Conservation (phyloP, 176 grass and related monocot genomes). For the Eremochloa ophiuroides region DNA sequence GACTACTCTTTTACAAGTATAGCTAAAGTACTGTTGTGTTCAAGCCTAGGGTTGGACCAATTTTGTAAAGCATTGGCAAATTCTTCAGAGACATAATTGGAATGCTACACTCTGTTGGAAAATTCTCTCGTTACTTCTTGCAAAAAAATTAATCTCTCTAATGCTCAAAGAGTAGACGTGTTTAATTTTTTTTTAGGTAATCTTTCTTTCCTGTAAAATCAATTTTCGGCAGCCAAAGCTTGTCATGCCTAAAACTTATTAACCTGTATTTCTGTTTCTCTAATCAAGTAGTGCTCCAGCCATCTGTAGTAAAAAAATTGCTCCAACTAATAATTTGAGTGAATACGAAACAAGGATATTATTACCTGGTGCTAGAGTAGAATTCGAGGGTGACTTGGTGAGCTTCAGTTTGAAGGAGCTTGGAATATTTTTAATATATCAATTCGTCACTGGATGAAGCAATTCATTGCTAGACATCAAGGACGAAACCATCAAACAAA, state of each 20-base stretch:
- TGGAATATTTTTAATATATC: neutral
- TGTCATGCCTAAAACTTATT: neutral
- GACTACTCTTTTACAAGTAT: too few species aligned
- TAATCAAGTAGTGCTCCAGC: too few species aligned
- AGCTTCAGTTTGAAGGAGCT: neutral
- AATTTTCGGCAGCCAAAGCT: neutral
- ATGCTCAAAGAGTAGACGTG: neutral
- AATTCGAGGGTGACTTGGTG: neutral
- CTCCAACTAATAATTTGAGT: neutral
- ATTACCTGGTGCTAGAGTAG: neutral
- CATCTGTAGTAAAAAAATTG: too few species aligned
- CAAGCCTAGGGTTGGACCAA: neutral
- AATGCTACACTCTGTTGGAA: neutral
- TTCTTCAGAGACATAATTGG: neutral
- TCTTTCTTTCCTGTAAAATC: neutral
- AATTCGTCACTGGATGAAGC: neutral
- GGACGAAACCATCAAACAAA: neutral
- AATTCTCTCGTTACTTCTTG: neutral
- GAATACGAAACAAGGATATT: neutral
- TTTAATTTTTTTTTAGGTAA: neutral
- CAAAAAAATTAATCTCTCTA: neutral
- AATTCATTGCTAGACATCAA: neutral
- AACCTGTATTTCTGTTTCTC: too few species aligned
- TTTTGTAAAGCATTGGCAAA: neutral
- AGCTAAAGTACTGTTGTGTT: too few species aligned